Evolutionary conservation across 2,329 filamentous ascomycete species (phyloP), one percentile per base, ranked within the genome.

Genomic region (Scedosporium apiospermum): DNA sequence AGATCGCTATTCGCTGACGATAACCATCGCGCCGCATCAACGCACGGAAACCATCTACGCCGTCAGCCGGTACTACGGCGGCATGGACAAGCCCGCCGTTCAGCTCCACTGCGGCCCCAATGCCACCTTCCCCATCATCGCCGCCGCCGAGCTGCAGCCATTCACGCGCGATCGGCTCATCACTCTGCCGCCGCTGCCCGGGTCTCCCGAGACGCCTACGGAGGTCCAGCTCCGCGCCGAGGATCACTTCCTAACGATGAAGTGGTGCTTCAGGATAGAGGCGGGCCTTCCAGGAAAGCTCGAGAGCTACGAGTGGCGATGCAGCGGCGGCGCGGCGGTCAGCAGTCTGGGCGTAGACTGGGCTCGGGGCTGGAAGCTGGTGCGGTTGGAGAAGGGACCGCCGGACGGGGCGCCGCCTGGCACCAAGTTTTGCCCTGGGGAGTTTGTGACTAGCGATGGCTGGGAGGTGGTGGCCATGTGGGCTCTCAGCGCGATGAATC

Each of bases 261-360:
- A 63, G 3, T 75, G 73, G 60, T 59, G 63, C n/a, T 76, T 79
- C 63, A 57, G 65, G 44, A 70, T 77, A 60, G 72, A 75, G 62
- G 69, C 75, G 34, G 68, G 71, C 41, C 63, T 18, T 44, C 59
- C 27, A 10, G 59, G 60, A 10, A 68, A 57, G 66, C 65, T 62
- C 23, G 77, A 79, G 66, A 58, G 65, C 18, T 80, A 77, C 65
- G 74, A 79, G 69, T 80, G 78, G 78, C 74, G 77, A 2, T 70
- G 73, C 64, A 74, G 72, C 63, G 67, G 67, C 41, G 73, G 74
- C 51, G 64, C 65, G 4, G 76, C 73, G 46, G 69, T 79, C 34
- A 68, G 66, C 46, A 65, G 65, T 4, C 68, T 78, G 3, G 71
- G 69, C 26, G 67, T 71, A 6, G 63, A 67, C n/a, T 68, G 65